Base-by-base conservation (phyloP, 129 eudicot genomes). In the Cynara cardunculus region DNA sequence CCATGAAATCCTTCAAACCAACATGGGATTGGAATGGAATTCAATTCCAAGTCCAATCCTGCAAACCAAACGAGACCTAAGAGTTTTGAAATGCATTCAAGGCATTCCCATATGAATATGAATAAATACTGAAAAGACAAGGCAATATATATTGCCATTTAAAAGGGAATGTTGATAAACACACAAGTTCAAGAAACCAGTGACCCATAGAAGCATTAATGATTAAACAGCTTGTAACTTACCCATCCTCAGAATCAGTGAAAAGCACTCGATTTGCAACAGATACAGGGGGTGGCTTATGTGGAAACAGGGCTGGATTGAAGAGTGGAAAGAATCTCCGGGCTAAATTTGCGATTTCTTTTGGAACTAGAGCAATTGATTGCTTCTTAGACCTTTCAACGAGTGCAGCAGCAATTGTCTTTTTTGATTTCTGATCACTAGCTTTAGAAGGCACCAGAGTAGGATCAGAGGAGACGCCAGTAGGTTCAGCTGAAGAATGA, bases 181-280 rank as follows among this genome's bases (percentile, higher is more conserved):
- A 49, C 21, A 49, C 21, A 44, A 44, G 35, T 32, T 32, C 35
- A 32, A 3, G 35, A 32, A 32, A 32, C 35, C 35, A 37, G 46
- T 37, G 46, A 8, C 46, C 2, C 9, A 37, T 37, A 8, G 46
- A 37, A 37, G 46, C 46, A 37, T 9, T 37, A n/a, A n/a, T 25
- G 62, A 77, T 41, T 73, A 41, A 71, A 70, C 73, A 26, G 74
- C 31, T 70, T 81, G 68, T 68, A 86, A 87, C 97, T 87, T 80
- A 95, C 99, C 87, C 94, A 87, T 95, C 99, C 79, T 95, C 99
- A 12, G 99, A 82, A 79, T 95, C 97, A 30, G 97, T 95, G 81
- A 95, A 95, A 80, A 95, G 97, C 83, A 90, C 90, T n/a, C 99
- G 94, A 78, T 88, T 92, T 19, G 90, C 95, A 76, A 87, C 87